These are phyloP conservation scores for Acrodontium crateriforme DNA, from an alignment of 2,329 filamentous ascomycete genomes.

Conservation along the genomic window DNA sequence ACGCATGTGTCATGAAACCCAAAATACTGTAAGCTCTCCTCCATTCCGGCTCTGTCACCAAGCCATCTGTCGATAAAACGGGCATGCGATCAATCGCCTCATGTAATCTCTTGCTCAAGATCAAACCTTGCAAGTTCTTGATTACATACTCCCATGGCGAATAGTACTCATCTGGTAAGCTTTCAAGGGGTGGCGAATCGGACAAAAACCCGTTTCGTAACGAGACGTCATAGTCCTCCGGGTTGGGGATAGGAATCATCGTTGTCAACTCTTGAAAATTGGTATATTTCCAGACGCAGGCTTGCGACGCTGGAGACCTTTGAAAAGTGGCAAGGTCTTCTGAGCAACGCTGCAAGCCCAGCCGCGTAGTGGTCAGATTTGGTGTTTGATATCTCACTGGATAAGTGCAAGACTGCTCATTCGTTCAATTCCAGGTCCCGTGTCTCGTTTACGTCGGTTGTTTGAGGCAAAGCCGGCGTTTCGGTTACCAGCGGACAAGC, in stretches of 20 bases:
- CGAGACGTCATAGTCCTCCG: slow-evolving; percentile 70
- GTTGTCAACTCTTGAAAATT: slow-evolving; percentile 7
- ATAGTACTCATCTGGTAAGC: slow-evolving; percentile 81
- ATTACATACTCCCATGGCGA: slow-evolving; percentile 84
- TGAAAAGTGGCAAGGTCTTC: slow-evolving; percentile 10
- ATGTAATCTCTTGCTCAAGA: slow-evolving; percentile 72
- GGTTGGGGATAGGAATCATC: slow-evolving; percentile 33
- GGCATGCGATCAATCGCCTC: slow-evolving; percentile 68
- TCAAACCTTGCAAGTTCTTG: slow-evolving; percentile 71
- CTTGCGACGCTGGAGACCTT: slow-evolving; percentile 22
- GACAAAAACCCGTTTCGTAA: slow-evolving; percentile 76
- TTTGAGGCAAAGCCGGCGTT: too few relatives aligned
- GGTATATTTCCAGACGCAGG: slow-evolving; percentile 21
- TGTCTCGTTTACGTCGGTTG: too few relatives aligned
- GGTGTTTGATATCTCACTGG: too few relatives aligned
- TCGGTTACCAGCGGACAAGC: too few relatives aligned
- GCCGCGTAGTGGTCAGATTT: slow-evolving; percentile 10
- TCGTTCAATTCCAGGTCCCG: too few relatives aligned
- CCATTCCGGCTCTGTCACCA: slow-evolving; percentile 82
- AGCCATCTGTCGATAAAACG: slow-evolving; percentile 65
- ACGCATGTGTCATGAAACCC: slow-evolving; percentile 67
- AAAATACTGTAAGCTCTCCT: slow-evolving; percentile 70
- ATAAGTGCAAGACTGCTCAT: too few relatives aligned
- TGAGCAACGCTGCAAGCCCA: slow-evolving; percentile 22
- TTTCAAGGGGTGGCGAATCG: slow-evolving; percentile 60